A percentile compares a stretch with the other conserved stretches of the same genome.
phyloP scores from a whole-genome alignment of 2,329 filamentous ascomycete genomes.

The Talaromyces sp. region DNA sequence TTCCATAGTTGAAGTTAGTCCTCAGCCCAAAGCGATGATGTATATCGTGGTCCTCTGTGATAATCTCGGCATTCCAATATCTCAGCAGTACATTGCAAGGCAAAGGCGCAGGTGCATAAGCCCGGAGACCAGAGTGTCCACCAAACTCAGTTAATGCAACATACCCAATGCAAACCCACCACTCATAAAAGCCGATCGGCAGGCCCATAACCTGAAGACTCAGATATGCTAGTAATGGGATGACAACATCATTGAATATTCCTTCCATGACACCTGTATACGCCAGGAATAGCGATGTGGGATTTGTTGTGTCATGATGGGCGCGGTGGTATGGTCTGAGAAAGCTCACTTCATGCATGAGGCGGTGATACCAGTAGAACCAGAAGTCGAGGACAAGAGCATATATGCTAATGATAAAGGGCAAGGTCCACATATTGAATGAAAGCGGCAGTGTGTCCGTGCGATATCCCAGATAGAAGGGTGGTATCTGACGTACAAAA shows the following conservation, averaged over 20 bases:
- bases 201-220: constrained; percentile 41
- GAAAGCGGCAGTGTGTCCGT: constrained; percentile 23
- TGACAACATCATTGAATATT: constrained; percentile 46
- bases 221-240: constrained; percentile 44
- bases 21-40: constrained; percentile 45
- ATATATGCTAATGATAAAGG: constrained; percentile 34
- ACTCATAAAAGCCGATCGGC: constrained; percentile 52
- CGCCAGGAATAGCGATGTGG: constrained; percentile 44
- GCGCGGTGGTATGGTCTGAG: constrained; percentile 51
- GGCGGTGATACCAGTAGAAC: too few relatives aligned
- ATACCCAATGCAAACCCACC: constrained; percentile 51
- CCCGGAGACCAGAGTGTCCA: constrained; percentile 28
- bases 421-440: constrained; percentile 38
- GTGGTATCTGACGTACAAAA: too few relatives aligned
- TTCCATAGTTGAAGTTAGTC: constrained; percentile 41
- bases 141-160: constrained; percentile 39
- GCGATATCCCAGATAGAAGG: too few relatives aligned
- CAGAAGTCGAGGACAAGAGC: constrained; percentile 25
- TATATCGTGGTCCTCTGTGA: constrained; percentile 49
- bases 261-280: constrained; percentile 51
- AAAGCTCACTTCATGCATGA: constrained; percentile 45
- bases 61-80: constrained; percentile 38
- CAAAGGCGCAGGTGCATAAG: constrained; percentile 40
- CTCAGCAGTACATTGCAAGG: constrained; percentile 40
- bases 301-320: constrained; percentile 51